Evolutionary conservation across 2,329 filamentous ascomycete genomes (phyloP).

Genomic region (Claviceps sp.): DNA sequence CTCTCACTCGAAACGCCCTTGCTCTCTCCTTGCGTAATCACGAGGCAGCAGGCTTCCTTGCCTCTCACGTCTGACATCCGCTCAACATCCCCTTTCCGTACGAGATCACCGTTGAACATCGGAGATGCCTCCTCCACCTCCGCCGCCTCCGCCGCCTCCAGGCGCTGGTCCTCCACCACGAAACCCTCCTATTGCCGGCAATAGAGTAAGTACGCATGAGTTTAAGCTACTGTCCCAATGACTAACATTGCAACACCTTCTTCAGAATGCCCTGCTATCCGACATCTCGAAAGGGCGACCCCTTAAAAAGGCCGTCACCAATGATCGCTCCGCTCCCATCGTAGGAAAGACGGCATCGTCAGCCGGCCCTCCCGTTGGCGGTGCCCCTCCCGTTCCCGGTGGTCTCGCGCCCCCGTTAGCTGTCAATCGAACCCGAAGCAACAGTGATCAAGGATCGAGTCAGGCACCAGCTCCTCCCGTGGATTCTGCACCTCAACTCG

Average conservation of each 20-base stretch:
- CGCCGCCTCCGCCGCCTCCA: slow-evolving; percentile 48
- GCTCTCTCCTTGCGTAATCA: not conserved
- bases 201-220: slow-evolving; percentile 43
- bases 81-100: not conserved
- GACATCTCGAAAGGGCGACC: slow-evolving; percentile 74
- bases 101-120: not conserved
- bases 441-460: slow-evolving; percentile 57
- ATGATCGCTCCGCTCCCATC: slow-evolving; percentile 77
- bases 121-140: slow-evolving; percentile 29
- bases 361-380: slow-evolving; percentile 49
- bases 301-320: slow-evolving; percentile 78
- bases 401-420: slow-evolving; percentile 61
- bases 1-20: not conserved
- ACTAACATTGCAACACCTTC: not conserved
- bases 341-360: slow-evolving; percentile 27
- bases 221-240: not conserved
- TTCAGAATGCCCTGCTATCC: slow-evolving; percentile 67
- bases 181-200: slow-evolving; percentile 39
- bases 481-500: slow-evolving; percentile 61
- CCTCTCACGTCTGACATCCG: not conserved
- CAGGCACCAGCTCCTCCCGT: slow-evolving; percentile 27
- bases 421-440: slow-evolving; percentile 61
- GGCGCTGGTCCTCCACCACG: slow-evolving; percentile 33
- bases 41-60: not conserved
- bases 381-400: slow-evolving; percentile 64